phyloP scores from a whole-genome alignment of 768 basidiomycete species.

The Chalciporus chontae region DNA sequence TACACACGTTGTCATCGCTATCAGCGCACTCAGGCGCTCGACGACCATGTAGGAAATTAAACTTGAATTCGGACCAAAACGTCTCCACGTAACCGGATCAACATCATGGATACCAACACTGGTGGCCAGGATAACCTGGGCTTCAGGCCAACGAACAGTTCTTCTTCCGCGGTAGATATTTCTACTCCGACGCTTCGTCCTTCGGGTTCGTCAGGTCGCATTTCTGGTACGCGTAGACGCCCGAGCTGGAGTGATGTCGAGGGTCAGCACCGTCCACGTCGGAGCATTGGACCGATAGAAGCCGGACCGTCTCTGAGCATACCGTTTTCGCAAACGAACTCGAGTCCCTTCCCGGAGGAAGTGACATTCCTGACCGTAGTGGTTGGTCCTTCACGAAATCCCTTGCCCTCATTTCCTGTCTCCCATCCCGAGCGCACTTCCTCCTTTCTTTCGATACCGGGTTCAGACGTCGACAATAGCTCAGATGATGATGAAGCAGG shows the following conservation, averaged over 20 bases:
- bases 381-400: slow-evolving; percentile 32
- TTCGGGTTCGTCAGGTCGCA: slow-evolving; percentile 30
- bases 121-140: slow-evolving; percentile 1
- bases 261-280: slow-evolving; percentile 44
- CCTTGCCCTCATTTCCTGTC: slow-evolving; percentile 38
- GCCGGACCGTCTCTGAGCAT: slow-evolving; percentile 19
- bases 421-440: slow-evolving; percentile 46
- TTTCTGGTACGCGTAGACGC: slow-evolving; percentile 49
- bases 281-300: slow-evolving; percentile 30
- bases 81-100: background rate
- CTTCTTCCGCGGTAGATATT: slow-evolving; percentile 57
- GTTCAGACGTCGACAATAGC: slow-evolving; percentile 37
- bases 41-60: background rate
- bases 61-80: background rate
- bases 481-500: slow-evolving; percentile 58
- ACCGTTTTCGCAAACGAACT: slow-evolving; percentile 17
- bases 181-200: slow-evolving; percentile 44
- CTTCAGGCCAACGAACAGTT: slow-evolving; percentile 26
- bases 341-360: slow-evolving; percentile 30
- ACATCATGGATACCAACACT: slow-evolving; percentile 13
- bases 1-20: background rate
- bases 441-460: slow-evolving; percentile 41
- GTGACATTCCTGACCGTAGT: slow-evolving; percentile 53
- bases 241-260: slow-evolving; percentile 55
- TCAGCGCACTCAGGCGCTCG: background rate